A percentile compares a stretch with the other conserved stretches of the same genome.
These are phyloP conservation scores for Mesembryanthemum crystallinum DNA, from an alignment of 148 eudicot genomes.

Conservation along the genomic window DNA sequence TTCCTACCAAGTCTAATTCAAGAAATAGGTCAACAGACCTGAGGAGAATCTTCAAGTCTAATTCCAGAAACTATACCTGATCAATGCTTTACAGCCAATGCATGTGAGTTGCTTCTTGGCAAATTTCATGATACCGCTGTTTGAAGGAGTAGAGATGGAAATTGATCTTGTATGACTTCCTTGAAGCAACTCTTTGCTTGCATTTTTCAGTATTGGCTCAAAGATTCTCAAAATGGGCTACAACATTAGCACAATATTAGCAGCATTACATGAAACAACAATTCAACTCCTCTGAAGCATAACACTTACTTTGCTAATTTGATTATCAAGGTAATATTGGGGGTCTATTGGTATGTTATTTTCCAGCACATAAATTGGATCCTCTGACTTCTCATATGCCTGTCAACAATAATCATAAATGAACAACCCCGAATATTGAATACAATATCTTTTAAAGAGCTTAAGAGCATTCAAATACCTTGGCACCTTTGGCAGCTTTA, in stretches of 20 bases:
- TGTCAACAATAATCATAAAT: slow-evolving; percentile 39
- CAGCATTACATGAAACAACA: slow-evolving; percentile 14
- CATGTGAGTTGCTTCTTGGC: slow-evolving; percentile 91
- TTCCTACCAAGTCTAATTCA: not conserved
- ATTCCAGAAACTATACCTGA: slow-evolving; percentile 47
- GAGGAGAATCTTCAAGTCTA: not conserved
- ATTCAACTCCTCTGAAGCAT: slow-evolving; percentile 14
- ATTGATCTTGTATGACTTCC: slow-evolving; percentile 94
- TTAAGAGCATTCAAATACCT: slow-evolving; percentile 46
- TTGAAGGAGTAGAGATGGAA: slow-evolving; percentile 91
- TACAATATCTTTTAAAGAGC: slow-evolving; percentile 5
- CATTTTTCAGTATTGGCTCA: slow-evolving; percentile 94
- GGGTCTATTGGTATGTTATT: slow-evolving; percentile 97
- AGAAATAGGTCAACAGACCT: not conserved
- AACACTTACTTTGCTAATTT: slow-evolving; percentile 84
- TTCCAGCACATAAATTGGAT: slow-evolving; percentile 94
- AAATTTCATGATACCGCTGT: slow-evolving; percentile 95
- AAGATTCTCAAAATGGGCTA: slow-evolving; percentile 97
- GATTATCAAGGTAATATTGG: slow-evolving; percentile 94
- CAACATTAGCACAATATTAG: slow-evolving; percentile 31
- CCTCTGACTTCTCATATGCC: slow-evolving; percentile 98
- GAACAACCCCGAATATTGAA: not conserved
- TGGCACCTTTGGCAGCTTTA: slow-evolving; percentile 97
- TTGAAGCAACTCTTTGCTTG: slow-evolving; percentile 83
- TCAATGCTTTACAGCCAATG: slow-evolving; percentile 90